phyloP scores from a whole-genome alignment of 768 basidiomycete species.

The Auriscalpium vulgare region DNA sequence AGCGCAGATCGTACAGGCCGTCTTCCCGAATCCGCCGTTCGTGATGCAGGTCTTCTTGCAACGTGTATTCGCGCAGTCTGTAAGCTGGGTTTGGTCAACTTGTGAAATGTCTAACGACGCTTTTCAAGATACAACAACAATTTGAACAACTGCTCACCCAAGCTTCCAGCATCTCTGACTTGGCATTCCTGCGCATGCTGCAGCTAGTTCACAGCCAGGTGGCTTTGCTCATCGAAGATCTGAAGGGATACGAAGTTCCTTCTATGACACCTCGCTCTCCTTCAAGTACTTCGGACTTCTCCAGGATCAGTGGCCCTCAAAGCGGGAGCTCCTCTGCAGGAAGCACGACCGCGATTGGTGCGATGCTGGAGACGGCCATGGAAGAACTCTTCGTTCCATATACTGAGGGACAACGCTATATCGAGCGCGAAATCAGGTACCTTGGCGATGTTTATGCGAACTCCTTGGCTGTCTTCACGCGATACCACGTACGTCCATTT shows the following conservation, averaged over 20 bases:
- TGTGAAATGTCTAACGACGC: neutral
- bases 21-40: constrained; percentile 91
- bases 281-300: constrained; percentile 54
- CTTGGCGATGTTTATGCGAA: constrained; percentile 70
- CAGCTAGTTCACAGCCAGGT: constrained; percentile 81
- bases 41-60: constrained; percentile 99
- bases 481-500: constrained; percentile 69
- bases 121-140: constrained; percentile 85
- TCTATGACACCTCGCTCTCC: constrained; percentile 57
- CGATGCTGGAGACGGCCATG: constrained; percentile 92
- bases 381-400: constrained; percentile 95
- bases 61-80: constrained; percentile 94
- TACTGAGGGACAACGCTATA: constrained; percentile 83
- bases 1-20: constrained; percentile 95
- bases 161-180: constrained; percentile 68
- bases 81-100: constrained; percentile 31
- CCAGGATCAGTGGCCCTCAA: constrained; percentile 31
- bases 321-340: constrained; percentile 34
- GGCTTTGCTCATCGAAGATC: constrained; percentile 76
- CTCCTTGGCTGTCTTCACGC: constrained; percentile 66
- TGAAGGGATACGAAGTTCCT: constrained; percentile 85
- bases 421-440: constrained; percentile 86
- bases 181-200: constrained; percentile 85
- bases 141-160: constrained; percentile 82
- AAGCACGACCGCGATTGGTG: constrained; percentile 43